Percentiles rank a stretch among this genome's conserved stretches.
Conservation (phyloP, 2,329 filamentous ascomycete species). For the Aspergillus tubingensis region DNA sequence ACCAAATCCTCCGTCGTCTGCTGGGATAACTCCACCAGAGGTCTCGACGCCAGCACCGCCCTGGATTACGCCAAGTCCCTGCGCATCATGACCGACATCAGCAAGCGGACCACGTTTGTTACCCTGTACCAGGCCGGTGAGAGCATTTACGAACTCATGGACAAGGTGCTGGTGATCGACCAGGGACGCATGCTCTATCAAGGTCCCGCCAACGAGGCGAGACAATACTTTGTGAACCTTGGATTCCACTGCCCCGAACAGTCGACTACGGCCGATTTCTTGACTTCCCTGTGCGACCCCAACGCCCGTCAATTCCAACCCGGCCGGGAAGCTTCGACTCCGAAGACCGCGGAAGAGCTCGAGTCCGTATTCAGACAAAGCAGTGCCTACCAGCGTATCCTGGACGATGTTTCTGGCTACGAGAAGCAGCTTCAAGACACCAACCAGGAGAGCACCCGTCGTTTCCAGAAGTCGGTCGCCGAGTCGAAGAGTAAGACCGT, state of each 20-base stretch:
- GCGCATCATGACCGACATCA: constrained; percentile 74
- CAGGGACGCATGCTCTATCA: constrained; percentile 69
- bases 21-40: constrained; percentile 79
- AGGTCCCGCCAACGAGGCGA: constrained; percentile 62
- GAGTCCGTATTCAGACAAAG: constrained; percentile 68
- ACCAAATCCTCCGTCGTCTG: constrained; percentile 72
- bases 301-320: constrained; percentile 68
- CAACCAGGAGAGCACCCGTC: constrained; percentile 61
- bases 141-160: constrained; percentile 71
- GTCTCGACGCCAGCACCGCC: constrained; percentile 77
- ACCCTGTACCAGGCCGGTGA: constrained; percentile 73
- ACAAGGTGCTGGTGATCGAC: constrained; percentile 79
- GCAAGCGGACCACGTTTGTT: constrained; percentile 68
- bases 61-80: constrained; percentile 73
- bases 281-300: constrained; percentile 74
- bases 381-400: constrained; percentile 60
- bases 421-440: constrained; percentile 60
- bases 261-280: constrained; percentile 73
- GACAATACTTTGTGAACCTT: constrained; percentile 66
- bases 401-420: constrained; percentile 63
- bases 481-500: constrained; percentile 67
- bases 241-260: constrained; percentile 62
- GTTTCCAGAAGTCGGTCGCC: constrained; percentile 66
- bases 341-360: constrained; percentile 69
- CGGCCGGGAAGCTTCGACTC: constrained; percentile 66